A percentile compares a stretch with the other conserved stretches of the same genome.
phyloP scores from a whole-genome alignment of 768 basidiomycete species.

The Rhodotorula paludigena region DNA sequence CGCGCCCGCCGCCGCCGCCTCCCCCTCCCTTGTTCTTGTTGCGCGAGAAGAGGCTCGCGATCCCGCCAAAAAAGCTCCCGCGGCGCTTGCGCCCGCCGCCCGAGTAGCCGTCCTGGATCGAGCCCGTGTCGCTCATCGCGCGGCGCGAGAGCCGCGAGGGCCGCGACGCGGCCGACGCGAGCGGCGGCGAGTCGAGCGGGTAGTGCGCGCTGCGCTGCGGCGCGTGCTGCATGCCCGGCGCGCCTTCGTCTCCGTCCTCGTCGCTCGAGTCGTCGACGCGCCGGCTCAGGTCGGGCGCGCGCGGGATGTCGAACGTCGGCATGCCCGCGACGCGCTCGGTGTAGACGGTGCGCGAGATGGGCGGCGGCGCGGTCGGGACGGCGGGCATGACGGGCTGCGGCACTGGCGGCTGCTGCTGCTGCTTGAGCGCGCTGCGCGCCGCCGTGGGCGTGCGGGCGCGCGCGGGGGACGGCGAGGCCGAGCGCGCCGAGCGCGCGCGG shows the following conservation, averaged over 20 bases:
- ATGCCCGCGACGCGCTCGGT: conserved; percentile 20
- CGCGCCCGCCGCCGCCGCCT: not conserved
- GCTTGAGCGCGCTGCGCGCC: not conserved
- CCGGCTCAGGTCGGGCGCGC: conserved; percentile 28
- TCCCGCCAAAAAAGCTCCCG: conserved; percentile 30
- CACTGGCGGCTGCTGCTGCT: not conserved
- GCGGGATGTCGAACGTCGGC: conserved; percentile 32
- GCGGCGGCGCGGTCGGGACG: conserved; percentile 26
- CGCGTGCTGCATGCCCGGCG: not conserved
- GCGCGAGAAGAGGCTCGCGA: conserved; percentile 29
- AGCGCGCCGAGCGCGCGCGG: not conserved
- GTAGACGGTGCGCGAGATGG: conserved; percentile 15
- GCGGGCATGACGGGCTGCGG: conserved; percentile 24
- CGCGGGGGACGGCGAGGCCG: conserved; percentile 4
- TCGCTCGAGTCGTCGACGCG: conserved; percentile 13
- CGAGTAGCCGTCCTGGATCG: conserved; percentile 3
- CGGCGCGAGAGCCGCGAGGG: not conserved
- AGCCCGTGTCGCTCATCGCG: conserved; percentile 28
- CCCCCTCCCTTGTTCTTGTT: conserved; percentile 4
- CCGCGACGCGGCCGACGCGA: not conserved
- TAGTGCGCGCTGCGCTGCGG: conserved; percentile 3
- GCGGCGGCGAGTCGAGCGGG: conserved; percentile 10
- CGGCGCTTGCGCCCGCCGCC: conserved; percentile 15
- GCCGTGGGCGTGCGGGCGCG: conserved; percentile 3
- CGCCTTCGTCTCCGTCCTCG: not conserved